Evolutionary conservation across 768 basidiomycete genomes (phyloP).

Genomic region (Lentinula sp.): DNA sequence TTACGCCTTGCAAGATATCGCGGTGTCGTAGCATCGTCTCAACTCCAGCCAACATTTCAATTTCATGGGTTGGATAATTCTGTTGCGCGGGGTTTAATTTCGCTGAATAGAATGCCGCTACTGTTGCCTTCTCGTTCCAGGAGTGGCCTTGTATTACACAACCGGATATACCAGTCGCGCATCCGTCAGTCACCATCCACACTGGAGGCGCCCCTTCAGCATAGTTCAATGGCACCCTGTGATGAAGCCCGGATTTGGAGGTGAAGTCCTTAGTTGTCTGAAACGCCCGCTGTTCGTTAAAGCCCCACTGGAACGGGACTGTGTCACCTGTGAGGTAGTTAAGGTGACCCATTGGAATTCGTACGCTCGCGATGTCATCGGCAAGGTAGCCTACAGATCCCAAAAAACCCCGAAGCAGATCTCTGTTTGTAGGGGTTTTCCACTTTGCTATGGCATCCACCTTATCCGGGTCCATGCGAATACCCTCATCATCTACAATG

Average conservation of each 20-base stretch:
- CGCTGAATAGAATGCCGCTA: constrained; percentile 27
- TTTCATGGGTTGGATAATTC: constrained; percentile 34
- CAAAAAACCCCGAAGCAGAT: constrained; percentile 16
- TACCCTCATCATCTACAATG: too few relatives aligned
- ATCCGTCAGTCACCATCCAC: constrained; percentile 25
- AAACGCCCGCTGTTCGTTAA: neutral
- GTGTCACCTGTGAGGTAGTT: constrained; percentile 10
- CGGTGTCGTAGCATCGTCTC: constrained; percentile 24
- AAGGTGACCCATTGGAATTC: constrained; percentile 19
- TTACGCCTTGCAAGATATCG: constrained; percentile 9
- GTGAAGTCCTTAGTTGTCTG: neutral
- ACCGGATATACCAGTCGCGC: constrained; percentile 21
- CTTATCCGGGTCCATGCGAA: too few relatives aligned
- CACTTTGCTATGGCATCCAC: too few relatives aligned
- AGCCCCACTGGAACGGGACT: neutral
- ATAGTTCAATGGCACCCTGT: constrained; percentile 16
- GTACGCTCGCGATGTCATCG: constrained; percentile 13
- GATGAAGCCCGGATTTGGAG: constrained; percentile 9
- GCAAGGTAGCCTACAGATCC: constrained; percentile 26
- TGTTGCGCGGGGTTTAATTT: constrained; percentile 30
- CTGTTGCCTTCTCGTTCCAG: constrained; percentile 16
- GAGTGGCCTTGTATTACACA: constrained; percentile 9
- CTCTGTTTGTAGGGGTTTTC: too few relatives aligned
- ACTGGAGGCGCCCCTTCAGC: constrained; percentile 11
- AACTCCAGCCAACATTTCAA: constrained; percentile 28